Evolutionary conservation across 495 filamentous ascomycete genomes (phyloP).

Genomic region (Massariosphaeria phaeospora): DNA sequence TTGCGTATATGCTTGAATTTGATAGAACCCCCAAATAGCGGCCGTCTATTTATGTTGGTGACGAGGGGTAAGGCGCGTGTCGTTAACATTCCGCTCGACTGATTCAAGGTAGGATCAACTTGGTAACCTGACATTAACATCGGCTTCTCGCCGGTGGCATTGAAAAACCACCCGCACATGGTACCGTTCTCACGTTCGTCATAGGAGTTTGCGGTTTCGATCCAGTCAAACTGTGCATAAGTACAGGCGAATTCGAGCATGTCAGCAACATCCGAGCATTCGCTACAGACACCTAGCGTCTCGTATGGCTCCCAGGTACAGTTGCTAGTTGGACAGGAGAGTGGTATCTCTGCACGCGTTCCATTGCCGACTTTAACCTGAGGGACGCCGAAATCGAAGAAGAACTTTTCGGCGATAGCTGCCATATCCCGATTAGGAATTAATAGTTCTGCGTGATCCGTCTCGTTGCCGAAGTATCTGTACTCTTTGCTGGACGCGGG

Average conservation of each 20-base stretch:
- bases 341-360: slow-evolving; percentile 4
- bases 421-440: neutral
- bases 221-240: slow-evolving; percentile 3
- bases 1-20: slow-evolving; percentile 26
- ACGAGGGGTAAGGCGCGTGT: slow-evolving; percentile 14
- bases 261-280: slow-evolving; percentile 4
- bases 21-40: slow-evolving; percentile 13
- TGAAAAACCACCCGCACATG: slow-evolving; percentile 12
- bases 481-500: neutral
- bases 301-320: slow-evolving; percentile 18
- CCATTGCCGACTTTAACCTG: slow-evolving; percentile 13
- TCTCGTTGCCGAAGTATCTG: neutral
- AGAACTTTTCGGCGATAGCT: slow-evolving; percentile 3
- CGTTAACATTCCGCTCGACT: neutral
- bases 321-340: slow-evolving; percentile 17
- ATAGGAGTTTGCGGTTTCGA: neutral
- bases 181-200: neutral
- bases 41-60: neutral
- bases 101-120: neutral
- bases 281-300: slow-evolving; percentile 14
- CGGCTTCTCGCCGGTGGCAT: slow-evolving; percentile 9
- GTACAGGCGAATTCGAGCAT: neutral
- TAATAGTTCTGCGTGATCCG: neutral
- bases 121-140: slow-evolving; percentile 25
- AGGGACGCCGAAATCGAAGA: slow-evolving; percentile 12